phyloP scores from a whole-genome alignment of 1,139 yeast genomes.

The Magnusiomyces suaveolens region DNA sequence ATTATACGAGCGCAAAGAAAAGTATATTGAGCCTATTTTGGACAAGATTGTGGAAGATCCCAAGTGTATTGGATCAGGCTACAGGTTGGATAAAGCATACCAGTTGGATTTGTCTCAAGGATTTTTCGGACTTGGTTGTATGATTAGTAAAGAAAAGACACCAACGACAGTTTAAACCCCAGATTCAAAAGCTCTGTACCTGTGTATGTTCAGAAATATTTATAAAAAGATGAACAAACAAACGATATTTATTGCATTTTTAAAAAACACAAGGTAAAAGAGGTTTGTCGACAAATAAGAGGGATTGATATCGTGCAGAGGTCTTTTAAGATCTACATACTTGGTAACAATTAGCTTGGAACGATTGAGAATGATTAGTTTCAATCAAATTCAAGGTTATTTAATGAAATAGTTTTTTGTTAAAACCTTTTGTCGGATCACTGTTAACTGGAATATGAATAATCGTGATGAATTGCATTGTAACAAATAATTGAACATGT shows the following conservation, averaged over 20 bases:
- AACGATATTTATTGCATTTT: neutral
- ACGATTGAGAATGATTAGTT: no score
- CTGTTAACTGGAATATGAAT: no score
- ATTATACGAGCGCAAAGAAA: conserved; percentile 38
- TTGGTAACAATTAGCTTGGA: no score
- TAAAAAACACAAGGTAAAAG: neutral
- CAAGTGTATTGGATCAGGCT: conserved; percentile 79
- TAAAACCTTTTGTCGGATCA: no score
- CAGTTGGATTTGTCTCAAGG: conserved; percentile 79
- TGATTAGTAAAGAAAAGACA: conserved; percentile 57
- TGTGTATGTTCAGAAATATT: no score
- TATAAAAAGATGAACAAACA: neutral
- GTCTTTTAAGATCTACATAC: no score
- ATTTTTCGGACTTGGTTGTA: conserved; percentile 78
- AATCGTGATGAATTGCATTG: no score
- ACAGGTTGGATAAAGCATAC: conserved; percentile 59
- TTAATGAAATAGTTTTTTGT: no score
- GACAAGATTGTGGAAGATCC: conserved; percentile 52
- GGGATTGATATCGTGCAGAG: no score
- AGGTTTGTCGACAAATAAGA: neutral
- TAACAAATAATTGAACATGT: no score
- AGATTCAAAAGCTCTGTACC: no score
- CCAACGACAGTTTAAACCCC: neutral
- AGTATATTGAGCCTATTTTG: conserved; percentile 52
- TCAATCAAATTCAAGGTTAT: no score